Percentiles rank a stretch among this genome's conserved stretches.
Conservation (phyloP, 768 basidiomycete species). For the Panus rudis region DNA sequence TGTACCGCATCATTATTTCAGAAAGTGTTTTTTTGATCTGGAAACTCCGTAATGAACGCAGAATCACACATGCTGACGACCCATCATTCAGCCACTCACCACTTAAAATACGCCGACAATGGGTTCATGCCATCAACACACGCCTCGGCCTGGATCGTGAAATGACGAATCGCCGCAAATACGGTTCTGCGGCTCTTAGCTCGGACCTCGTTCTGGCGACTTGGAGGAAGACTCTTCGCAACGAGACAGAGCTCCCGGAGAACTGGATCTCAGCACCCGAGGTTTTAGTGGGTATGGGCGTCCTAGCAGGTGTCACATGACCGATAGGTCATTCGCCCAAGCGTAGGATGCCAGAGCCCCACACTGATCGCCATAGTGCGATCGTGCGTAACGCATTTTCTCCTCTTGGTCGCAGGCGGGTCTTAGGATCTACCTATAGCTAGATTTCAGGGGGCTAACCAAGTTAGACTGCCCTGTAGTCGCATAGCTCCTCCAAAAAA, state of each 20-base stretch:
- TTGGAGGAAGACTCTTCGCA: not conserved
- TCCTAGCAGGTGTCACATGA: too few relatives aligned
- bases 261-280: not conserved
- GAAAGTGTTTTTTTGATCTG: constrained; percentile 9
- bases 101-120: not conserved
- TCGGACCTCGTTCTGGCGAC: not conserved
- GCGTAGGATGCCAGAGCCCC: too few relatives aligned
- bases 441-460: too few relatives aligned
- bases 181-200: not conserved
- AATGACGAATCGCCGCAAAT: not conserved
- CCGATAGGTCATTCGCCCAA: too few relatives aligned
- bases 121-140: not conserved
- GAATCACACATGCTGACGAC: not conserved
- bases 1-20: constrained; percentile 5
- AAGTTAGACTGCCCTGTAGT: too few relatives aligned
- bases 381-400: too few relatives aligned
- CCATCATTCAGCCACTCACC: not conserved
- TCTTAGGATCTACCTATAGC: too few relatives aligned
- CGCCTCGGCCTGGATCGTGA: not conserved
- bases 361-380: too few relatives aligned
- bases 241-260: not conserved
- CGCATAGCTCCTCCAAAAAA: too few relatives aligned
- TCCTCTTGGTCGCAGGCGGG: too few relatives aligned
- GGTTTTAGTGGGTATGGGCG: constrained; percentile 10
- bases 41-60: constrained; percentile 10